These are phyloP conservation scores for Cryptosporidium bovis DNA, from an alignment of 169 alveolate genomes.

Conservation along the genomic window DNA sequence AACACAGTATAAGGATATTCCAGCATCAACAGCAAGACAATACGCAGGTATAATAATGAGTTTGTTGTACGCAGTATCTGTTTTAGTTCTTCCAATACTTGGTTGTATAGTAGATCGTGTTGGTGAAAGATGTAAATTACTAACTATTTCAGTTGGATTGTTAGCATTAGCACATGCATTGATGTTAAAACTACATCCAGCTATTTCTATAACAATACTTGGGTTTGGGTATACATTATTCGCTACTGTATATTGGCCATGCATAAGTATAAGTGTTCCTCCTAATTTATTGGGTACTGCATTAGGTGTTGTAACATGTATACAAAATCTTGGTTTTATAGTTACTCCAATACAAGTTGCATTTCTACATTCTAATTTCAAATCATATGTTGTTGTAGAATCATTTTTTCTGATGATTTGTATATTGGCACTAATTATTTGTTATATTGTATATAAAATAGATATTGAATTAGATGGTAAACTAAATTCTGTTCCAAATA, in stretches of 20 bases:
- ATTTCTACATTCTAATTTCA: constrained; percentile 60
- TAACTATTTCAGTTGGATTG: constrained; percentile 66
- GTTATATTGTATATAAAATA: constrained; percentile 29
- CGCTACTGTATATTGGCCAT: constrained; percentile 74
- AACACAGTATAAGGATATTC: constrained; percentile 63
- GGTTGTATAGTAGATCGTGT: constrained; percentile 75
- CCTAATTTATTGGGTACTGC: constrained; percentile 66
- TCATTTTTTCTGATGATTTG: constrained; percentile 50
- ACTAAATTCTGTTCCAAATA: constrained; percentile 43
- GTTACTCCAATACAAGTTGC: constrained; percentile 71
- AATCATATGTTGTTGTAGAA: constrained; percentile 58
- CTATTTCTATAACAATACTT: constrained; percentile 62
- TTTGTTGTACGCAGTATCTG: constrained; percentile 64
- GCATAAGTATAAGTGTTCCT: constrained; percentile 71
- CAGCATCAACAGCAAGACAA: constrained; percentile 71
- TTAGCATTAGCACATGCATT: constrained; percentile 58
- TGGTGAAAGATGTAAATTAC: constrained; percentile 62
- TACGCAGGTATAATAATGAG: constrained; percentile 73
- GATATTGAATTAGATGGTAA: constrained; percentile 62
- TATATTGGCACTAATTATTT: constrained; percentile 60
- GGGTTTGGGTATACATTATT: constrained; percentile 73
- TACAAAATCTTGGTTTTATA: constrained; percentile 67
- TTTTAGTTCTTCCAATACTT: constrained; percentile 60
- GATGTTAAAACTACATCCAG: constrained; percentile 70
- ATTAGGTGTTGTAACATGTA: constrained; percentile 68